Base-by-base conservation (phyloP, 2,329 filamentous ascomycete genomes). In the Claviceps digitariae region DNA sequence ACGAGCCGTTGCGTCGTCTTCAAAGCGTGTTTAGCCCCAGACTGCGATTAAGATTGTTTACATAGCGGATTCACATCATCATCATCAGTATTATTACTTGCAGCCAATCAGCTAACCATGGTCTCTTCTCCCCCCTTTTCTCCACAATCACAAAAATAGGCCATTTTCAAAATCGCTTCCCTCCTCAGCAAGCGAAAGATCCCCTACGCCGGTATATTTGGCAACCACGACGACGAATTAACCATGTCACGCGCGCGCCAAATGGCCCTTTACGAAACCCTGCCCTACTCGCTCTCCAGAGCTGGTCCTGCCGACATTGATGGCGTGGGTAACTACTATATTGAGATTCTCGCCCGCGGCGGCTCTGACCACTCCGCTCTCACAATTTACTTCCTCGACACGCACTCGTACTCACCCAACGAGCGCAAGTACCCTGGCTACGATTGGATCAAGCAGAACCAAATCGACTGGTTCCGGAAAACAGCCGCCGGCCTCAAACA, bases 221-320 rank as follows among this genome's bases (percentile, higher is more conserved):
- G 93, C 54, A 98, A 98, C 66, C 93, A 98, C 67, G 93, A 98
- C 64, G 91, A 97, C 62, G 91, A 97, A 73, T 84, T 84, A 36
- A 82, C 87, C 47, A 77, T 96, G 58, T 81, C 83, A 17, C 85
- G 93, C 53, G 73, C 78, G 4, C 79, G 81, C 2, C 84, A 93
- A 63, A 97, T 98, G 90, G 75, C 82, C 3, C 75, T 98, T 15
- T 82, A 95, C 61, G 83, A 95, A 66, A 82, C 83, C 1, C 76
- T 98, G 0, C 93, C 93, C 0, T 96, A 88, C 68, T 96, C 90
- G 1, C 76, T 98, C 21, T 90, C 90, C n/a, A 74, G 79, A 56
- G 80, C 90, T 4, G 93, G 93, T 0, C 90, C 93, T 1, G 81
- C 83, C 46, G 82, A 87, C 36, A 79, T 97, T 48, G 89, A 91